Evolutionary conservation across 257 asterid species (phyloP).

Genomic region (Buddleja alternifolia): DNA sequence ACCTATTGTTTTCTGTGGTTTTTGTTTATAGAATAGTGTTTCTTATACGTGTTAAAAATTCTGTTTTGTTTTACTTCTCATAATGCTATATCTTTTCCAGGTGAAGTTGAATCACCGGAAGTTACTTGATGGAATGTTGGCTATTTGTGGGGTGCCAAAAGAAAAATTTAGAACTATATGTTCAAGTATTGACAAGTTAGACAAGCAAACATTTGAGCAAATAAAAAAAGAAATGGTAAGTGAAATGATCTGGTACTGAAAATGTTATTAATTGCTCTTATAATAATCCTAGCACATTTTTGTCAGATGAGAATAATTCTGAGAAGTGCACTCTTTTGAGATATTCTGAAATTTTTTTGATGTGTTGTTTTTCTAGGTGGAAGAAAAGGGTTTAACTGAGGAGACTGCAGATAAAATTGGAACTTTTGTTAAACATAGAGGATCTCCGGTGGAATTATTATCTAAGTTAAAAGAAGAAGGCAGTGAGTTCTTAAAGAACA

Average conservation of each 20-base stretch:
- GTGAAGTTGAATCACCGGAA: slow-evolving; percentile 92
- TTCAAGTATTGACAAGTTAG: slow-evolving; percentile 95
- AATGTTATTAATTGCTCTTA: background rate
- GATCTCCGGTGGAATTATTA: slow-evolving; percentile 81
- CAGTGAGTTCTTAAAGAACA: slow-evolving; percentile 66
- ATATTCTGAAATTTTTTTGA: too few relatives aligned
- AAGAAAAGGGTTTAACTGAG: slow-evolving; percentile 84
- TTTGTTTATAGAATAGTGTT: background rate
- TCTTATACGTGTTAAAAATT: background rate
- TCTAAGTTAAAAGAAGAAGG: slow-evolving; percentile 63
- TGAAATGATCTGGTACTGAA: slow-evolving; percentile 18
- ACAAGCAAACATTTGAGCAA: slow-evolving; percentile 91
- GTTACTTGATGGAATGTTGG: slow-evolving; percentile 90
- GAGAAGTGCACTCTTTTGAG: background rate
- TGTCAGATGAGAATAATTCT: background rate
- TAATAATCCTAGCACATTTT: background rate
- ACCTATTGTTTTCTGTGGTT: slow-evolving; percentile 16
- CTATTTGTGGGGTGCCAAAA: slow-evolving; percentile 90
- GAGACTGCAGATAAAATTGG: slow-evolving; percentile 83
- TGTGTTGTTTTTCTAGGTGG: slow-evolving; percentile 57
- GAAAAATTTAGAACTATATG: slow-evolving; percentile 86
- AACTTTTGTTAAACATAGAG: slow-evolving; percentile 76
- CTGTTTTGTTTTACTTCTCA: background rate
- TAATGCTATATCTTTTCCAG: slow-evolving; percentile 40
- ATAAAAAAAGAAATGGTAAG: slow-evolving; percentile 92